phyloP scores from a whole-genome alignment of 2,329 filamentous ascomycete genomes.

The Elsinoe australis region DNA sequence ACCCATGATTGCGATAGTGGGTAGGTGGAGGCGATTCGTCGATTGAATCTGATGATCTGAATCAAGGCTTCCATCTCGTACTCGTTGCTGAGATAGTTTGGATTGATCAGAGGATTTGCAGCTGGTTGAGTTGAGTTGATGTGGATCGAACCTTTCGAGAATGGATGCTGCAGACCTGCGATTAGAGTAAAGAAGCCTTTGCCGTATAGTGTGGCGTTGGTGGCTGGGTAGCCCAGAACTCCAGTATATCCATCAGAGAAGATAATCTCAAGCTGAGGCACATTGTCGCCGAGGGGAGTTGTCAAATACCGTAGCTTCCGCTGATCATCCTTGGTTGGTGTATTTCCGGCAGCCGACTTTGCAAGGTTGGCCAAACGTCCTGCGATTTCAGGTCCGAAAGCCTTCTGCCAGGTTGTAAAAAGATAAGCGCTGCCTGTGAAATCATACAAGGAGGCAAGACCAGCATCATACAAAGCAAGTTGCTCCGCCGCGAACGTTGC shows the following conservation, averaged over 20 bases:
- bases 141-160: constrained; percentile 35
- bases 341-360: constrained; percentile 26
- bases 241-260: constrained; percentile 43
- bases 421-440: constrained; percentile 35
- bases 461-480: constrained; percentile 65
- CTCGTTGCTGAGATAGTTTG: constrained; percentile 22
- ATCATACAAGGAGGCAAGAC: constrained; percentile 34
- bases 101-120: constrained; percentile 24
- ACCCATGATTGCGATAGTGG: constrained; percentile 15
- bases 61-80: constrained; percentile 2
- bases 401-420: constrained; percentile 38
- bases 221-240: constrained; percentile 31
- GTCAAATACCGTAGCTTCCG: constrained; percentile 38
- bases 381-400: constrained; percentile 28
- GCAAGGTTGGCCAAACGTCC: constrained; percentile 30
- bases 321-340: constrained; percentile 28
- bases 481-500: constrained; percentile 75
- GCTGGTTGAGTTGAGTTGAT: constrained; percentile 22
- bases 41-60: background rate
- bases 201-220: constrained; percentile 29
- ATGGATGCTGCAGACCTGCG: constrained; percentile 25
- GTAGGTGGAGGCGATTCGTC: background rate
- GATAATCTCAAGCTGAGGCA: constrained; percentile 39
- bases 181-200: constrained; percentile 21
- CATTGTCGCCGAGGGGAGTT: constrained; percentile 21